phyloP scores from a whole-genome alignment of 805 yeast genomes.

The Zygosaccharomyces kombuchaensis region DNA sequence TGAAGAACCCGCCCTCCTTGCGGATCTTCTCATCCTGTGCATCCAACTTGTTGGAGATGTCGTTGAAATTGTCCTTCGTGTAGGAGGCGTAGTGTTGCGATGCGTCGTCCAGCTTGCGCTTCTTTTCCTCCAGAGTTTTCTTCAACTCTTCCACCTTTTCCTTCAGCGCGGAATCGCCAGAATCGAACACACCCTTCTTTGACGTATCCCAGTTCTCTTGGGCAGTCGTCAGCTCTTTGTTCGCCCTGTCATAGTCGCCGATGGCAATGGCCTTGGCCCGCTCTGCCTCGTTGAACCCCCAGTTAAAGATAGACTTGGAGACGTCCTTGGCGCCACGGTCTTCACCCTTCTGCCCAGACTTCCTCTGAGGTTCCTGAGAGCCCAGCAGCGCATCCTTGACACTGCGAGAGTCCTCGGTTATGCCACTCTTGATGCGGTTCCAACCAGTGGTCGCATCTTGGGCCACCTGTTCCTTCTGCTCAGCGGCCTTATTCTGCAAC shows the following conservation, averaged over 20 bases:
- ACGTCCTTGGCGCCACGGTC: conserved; percentile 16
- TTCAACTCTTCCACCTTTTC: conserved; percentile 19
- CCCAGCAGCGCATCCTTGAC: conserved; percentile 16
- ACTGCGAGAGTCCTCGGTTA: conserved; percentile 13
- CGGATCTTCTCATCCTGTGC: conserved; percentile 22
- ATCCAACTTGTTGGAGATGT: conserved; percentile 25
- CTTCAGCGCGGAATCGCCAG: conserved; percentile 17
- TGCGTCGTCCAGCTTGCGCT: conserved; percentile 20
- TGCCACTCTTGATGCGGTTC: conserved; percentile 14
- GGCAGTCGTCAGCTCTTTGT: conserved; percentile 25
- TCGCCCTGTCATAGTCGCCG: conserved; percentile 28
- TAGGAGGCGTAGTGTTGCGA: conserved; percentile 20
- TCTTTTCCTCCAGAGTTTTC: conserved; percentile 16
- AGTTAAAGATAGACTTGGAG: conserved; percentile 26
- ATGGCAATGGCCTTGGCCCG: conserved; percentile 29
- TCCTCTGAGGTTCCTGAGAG: conserved; percentile 2
- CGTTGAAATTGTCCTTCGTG: conserved; percentile 25
- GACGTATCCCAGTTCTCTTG: conserved; percentile 13
- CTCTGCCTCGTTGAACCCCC: conserved; percentile 31
- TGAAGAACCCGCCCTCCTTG: conserved; percentile 24
- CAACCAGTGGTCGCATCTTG: conserved; percentile 12
- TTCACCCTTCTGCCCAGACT: conserved; percentile 1
- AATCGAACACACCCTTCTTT: conserved; percentile 19
- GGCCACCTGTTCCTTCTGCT: conserved; percentile 6
- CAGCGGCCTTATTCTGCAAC: conserved; percentile 6